These are phyloP conservation scores for Lipomyces mesembrius DNA, from an alignment of 805 yeast species.

Conservation along the genomic window DNA sequence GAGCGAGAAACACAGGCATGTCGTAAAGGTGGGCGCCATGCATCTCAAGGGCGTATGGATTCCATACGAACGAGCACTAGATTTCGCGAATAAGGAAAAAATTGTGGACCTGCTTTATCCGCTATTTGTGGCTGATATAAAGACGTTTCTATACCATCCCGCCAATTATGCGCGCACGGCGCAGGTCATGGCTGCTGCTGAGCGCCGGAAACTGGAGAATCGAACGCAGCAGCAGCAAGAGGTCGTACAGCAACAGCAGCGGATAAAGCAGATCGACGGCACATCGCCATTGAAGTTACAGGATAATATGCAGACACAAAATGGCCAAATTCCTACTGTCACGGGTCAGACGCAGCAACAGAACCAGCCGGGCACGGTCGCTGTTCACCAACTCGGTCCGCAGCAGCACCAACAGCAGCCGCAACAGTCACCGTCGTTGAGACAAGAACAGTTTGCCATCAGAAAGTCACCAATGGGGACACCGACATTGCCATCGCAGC, in stretches of 20 bases:
- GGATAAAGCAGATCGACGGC: neutral
- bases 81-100: slow-evolving; percentile 79
- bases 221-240: slow-evolving; percentile 25
- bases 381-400: neutral
- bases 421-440: slow-evolving; percentile 9
- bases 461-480: neutral
- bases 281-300: slow-evolving; percentile 6
- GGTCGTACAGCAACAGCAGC: slow-evolving; percentile 19
- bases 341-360: slow-evolving; percentile 7
- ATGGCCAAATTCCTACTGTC: neutral
- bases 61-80: slow-evolving; percentile 80
- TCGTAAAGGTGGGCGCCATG: slow-evolving; percentile 86
- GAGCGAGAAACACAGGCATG: slow-evolving; percentile 76
- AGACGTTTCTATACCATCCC: slow-evolving; percentile 47
- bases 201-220: slow-evolving; percentile 39
- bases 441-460: slow-evolving; percentile 6
- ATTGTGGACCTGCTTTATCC: slow-evolving; percentile 73
- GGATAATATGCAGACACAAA: slow-evolving; percentile 2
- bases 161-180: slow-evolving; percentile 45
- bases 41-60: slow-evolving; percentile 91
- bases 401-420: neutral
- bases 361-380: neutral
- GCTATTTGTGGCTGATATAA: slow-evolving; percentile 74
- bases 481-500: slow-evolving; percentile 13
- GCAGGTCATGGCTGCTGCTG: slow-evolving; percentile 46